phyloP scores from a whole-genome alignment of 805 yeast species.

The Candida khao-thaluensis region DNA sequence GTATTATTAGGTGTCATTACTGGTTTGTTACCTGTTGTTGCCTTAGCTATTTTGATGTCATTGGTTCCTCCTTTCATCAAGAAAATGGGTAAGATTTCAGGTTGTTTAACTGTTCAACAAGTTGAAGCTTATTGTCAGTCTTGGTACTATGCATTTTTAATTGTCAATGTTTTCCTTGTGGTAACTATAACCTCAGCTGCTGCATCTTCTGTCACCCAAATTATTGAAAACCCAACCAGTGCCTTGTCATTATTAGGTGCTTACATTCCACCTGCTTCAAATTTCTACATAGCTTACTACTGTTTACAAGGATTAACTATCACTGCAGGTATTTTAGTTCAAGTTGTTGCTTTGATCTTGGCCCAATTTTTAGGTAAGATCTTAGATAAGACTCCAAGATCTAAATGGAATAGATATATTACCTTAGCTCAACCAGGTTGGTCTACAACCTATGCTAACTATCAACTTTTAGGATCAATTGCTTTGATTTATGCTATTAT shows the following conservation, averaged over 20 bases:
- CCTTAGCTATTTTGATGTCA: constrained; percentile 64
- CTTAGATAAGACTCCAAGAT: constrained; percentile 86
- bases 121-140: constrained; percentile 81
- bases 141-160: constrained; percentile 89
- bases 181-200: constrained; percentile 82
- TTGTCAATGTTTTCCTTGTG: constrained; percentile 84
- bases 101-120: constrained; percentile 66
- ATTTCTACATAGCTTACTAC: constrained; percentile 83
- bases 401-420: constrained; percentile 79
- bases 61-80: constrained; percentile 65
- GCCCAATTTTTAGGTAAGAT: constrained; percentile 67
- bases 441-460: constrained; percentile 80
- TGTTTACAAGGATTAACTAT: constrained; percentile 77
- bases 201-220: constrained; percentile 71
- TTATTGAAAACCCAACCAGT: constrained; percentile 59
- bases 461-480: constrained; percentile 72
- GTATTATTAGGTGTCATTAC: constrained; percentile 61
- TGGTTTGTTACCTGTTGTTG: constrained; percentile 65
- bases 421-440: constrained; percentile 66
- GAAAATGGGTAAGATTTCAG: constrained; percentile 68
- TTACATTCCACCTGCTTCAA: constrained; percentile 85
- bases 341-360: constrained; percentile 68
- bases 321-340: constrained; percentile 75
- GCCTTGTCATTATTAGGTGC: constrained; percentile 76
- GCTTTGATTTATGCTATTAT: constrained; percentile 75